Base-by-base conservation (phyloP, 2,329 filamentous ascomycete species). In the Pseudocercospora cruenta region DNA sequence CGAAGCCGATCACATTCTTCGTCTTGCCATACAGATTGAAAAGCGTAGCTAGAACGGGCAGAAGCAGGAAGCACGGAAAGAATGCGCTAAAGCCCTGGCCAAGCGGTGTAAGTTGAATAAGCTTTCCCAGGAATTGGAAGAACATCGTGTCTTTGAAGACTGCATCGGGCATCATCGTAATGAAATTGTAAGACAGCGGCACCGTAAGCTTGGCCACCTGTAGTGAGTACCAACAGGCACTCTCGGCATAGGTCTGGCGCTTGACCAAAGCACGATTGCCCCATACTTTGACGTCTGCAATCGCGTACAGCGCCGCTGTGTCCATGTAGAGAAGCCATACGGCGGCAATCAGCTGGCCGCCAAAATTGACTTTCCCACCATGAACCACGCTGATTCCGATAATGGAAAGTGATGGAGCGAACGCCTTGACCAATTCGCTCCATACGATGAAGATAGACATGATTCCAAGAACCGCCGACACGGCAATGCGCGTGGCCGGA, bases 291-390 rank as follows among this genome's bases (percentile, higher is more conserved):
- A 97, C 92, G 76, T 97, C 93, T 14, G 90, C 93, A 75, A 99
- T 90, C 7, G 93, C 94, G 64, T 88, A 91, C 59, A 98, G 86
- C 4, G 95, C 93, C 55, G 93, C 93, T 14, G 91, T 85, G 78
- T 92, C 96, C 95, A 99, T 99, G 82, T 99, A 99, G 64, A 94
- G 84, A 67, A 99, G 90, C 95, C 95, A 99, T 14, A 88, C 82
- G 1, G 93, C 90, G 0, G 94, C 91, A 58, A 94, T 90, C 53
- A 93, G 78, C 77, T 99, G 95, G 4, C 93, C 93, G 1, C 90
- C 90, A 72, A 98, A 93, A 19, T 92, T 92, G 67, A 98, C 89
- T 64, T 91, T 88, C 26, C 90, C 90, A 64, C 88, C 87, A 72
- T 92, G 90, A n/a, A 93, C 85, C 2, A 93, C 89, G 3, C 85